These are phyloP conservation scores for Lodderomyces beijingensis DNA, from an alignment of 1,139 yeast genomes.

Conservation along the genomic window DNA sequence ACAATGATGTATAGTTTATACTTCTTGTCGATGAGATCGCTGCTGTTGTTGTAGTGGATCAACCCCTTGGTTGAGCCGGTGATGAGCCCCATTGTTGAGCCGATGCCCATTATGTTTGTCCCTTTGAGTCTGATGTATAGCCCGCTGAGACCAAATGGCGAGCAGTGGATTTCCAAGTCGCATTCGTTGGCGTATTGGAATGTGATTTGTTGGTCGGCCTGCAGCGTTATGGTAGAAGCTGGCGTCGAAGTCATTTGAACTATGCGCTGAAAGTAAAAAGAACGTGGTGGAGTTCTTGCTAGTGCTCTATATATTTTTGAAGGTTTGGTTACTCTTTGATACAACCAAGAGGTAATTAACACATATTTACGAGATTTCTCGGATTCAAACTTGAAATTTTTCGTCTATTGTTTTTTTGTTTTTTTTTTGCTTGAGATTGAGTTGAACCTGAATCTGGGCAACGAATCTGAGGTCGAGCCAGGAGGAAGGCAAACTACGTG, in stretches of 20 bases:
- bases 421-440: too few relatives aligned
- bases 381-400: too few relatives aligned
- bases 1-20: conserved; percentile 51
- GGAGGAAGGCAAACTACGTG: too few relatives aligned
- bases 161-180: conserved; percentile 53
- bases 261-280: too few relatives aligned
- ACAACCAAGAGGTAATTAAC: too few relatives aligned
- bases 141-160: conserved; percentile 58
- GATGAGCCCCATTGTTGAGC: conserved; percentile 55
- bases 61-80: conserved; percentile 51
- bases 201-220: conserved; percentile 19
- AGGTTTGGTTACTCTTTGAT: too few relatives aligned
- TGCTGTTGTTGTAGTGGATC: conserved; percentile 48
- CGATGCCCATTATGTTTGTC: conserved; percentile 51
- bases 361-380: too few relatives aligned
- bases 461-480: too few relatives aligned
- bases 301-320: too few relatives aligned
- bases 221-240: conserved; percentile 1
- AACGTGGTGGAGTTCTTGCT: too few relatives aligned
- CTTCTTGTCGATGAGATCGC: conserved; percentile 45
- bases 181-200: conserved; percentile 51
- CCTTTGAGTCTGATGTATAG: conserved; percentile 50
- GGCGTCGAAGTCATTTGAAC: conserved; percentile 2
- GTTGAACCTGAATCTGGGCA: too few relatives aligned
- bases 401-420: too few relatives aligned